A percentile compares a stretch with the other conserved stretches of the same genome.
Conservation (phyloP, 352 stramenopile genomes). For the Peronospora tabacina region DNA sequence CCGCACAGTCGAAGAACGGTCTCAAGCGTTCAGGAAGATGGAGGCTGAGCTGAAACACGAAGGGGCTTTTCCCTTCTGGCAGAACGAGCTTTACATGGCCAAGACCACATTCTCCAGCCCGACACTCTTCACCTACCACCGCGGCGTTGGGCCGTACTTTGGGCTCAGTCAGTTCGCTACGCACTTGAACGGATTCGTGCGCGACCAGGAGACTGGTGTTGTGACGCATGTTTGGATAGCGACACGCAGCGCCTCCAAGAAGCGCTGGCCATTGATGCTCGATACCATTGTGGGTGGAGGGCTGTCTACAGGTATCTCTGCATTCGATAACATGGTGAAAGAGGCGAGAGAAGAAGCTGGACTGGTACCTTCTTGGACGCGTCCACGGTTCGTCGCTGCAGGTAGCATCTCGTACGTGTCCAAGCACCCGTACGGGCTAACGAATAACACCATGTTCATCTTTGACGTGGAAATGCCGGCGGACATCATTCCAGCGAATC, state of each 20-base stretch:
- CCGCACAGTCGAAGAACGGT: constrained; percentile 26
- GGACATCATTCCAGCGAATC: constrained; percentile 32
- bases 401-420: constrained; percentile 53
- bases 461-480: constrained; percentile 54
- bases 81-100: constrained; percentile 55
- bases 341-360: constrained; percentile 58
- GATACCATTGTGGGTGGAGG: constrained; percentile 63
- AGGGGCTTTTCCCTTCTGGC: constrained; percentile 43
- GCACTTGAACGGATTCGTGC: constrained; percentile 65
- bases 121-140: constrained; percentile 56
- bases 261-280: constrained; percentile 40
- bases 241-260: constrained; percentile 42
- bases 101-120: constrained; percentile 36
- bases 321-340: constrained; percentile 72
- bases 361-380: constrained; percentile 33
- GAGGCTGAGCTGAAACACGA: constrained; percentile 38
- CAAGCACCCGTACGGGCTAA: constrained; percentile 45
- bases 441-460: constrained; percentile 66
- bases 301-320: constrained; percentile 38
- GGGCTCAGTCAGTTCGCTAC: constrained; percentile 59
- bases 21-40: constrained; percentile 41
- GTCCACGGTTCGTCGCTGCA: constrained; percentile 25
- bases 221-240: constrained; percentile 59
- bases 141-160: constrained; percentile 54
- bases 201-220: constrained; percentile 14